phyloP scores from a whole-genome alignment of 306 rosid genomes.

The Albizia julibrissin region DNA sequence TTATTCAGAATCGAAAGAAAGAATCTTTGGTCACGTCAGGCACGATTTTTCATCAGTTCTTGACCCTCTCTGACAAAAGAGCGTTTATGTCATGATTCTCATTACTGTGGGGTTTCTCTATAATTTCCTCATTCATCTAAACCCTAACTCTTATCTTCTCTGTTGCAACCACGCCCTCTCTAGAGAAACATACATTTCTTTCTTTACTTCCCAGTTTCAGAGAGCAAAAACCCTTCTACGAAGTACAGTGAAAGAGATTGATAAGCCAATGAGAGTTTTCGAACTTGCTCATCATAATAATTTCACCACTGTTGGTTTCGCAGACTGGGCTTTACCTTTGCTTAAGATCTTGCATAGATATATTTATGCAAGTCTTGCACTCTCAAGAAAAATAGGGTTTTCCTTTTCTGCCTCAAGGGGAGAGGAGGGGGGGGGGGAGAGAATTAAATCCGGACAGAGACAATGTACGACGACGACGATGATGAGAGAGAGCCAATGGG shows the following conservation, averaged over 20 bases:
- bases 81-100: conserved; percentile 65
- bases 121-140: conserved; percentile 38
- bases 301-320: conserved; percentile 44
- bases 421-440: conserved; percentile 16
- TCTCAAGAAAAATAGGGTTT: conserved; percentile 7
- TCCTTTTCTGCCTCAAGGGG: conserved; percentile 19
- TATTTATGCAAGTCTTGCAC: conserved; percentile 49
- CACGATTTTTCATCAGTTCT: conserved; percentile 71
- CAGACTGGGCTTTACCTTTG: conserved; percentile 48
- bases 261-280: conserved; percentile 42
- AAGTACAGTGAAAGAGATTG: conserved; percentile 40
- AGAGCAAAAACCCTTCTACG: conserved; percentile 37
- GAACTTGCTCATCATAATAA: conserved; percentile 42
- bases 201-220: conserved; percentile 7
- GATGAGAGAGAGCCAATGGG: conserved; percentile 53
- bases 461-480: conserved; percentile 37
- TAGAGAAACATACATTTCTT: background rate
- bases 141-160: conserved; percentile 48
- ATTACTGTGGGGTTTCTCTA: conserved; percentile 37
- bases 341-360: conserved; percentile 55
- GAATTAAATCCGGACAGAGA: background rate
- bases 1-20: background rate
- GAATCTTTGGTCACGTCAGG: conserved; percentile 90
- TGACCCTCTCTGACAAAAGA: conserved; percentile 66
- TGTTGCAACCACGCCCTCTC: background rate